These are phyloP conservation scores for Wickerhamomyces sydowiorum DNA, from an alignment of 805 yeast genomes.

Conservation along the genomic window DNA sequence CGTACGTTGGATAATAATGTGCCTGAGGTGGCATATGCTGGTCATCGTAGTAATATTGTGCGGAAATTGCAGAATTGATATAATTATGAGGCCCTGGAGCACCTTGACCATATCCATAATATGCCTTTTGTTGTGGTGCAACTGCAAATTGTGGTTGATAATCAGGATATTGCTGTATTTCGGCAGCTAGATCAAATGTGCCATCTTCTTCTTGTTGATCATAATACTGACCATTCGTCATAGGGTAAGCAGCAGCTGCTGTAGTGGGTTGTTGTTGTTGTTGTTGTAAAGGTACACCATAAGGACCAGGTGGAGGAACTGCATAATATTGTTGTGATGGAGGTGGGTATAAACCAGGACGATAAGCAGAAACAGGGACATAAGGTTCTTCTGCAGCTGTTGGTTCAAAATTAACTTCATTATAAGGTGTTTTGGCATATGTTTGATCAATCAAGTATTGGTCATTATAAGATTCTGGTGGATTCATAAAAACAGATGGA, in stretches of 20 bases:
- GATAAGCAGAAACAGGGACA: neutral
- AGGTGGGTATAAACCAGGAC: neutral
- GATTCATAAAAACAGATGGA: slow-evolving; percentile 29
- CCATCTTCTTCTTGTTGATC: slow-evolving; percentile 14
- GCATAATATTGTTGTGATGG: neutral
- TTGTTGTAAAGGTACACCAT: neutral
- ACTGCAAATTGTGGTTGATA: slow-evolving; percentile 3
- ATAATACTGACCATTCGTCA: slow-evolving; percentile 23
- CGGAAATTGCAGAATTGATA: too few relatives aligned
- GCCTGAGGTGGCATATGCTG: neutral
- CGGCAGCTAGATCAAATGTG: slow-evolving; percentile 4
- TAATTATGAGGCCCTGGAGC: neutral
- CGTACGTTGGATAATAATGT: slow-evolving; percentile 2
- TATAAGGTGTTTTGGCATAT: slow-evolving; percentile 33
- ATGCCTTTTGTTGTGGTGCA: neutral
- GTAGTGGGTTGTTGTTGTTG: neutral
- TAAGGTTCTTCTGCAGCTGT: neutral
- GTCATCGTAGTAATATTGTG: neutral
- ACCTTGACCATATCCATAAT: neutral
- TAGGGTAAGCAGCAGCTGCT: neutral
- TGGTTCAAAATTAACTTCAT: slow-evolving; percentile 12
- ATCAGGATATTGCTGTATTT: neutral
- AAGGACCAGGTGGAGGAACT: neutral
- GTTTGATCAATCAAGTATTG: slow-evolving; percentile 49
- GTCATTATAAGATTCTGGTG: slow-evolving; percentile 30